phyloP scores from a whole-genome alignment of 371 early-diverging fungal species.

The Syncephalastrum contaminatum region DNA sequence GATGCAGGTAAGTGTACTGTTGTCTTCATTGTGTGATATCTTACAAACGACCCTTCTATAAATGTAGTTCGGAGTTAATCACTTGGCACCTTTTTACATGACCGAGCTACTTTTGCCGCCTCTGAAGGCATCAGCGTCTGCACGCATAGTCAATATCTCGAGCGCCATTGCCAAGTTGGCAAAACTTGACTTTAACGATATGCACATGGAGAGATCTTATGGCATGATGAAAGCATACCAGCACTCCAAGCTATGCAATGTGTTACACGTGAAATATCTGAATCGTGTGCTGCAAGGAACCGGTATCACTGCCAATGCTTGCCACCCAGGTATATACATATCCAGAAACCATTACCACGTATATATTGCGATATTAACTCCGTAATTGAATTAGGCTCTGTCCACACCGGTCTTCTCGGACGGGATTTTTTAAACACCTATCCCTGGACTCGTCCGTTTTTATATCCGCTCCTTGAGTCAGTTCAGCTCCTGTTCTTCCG shows the following conservation, averaged over 20 bases:
- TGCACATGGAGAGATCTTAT: slow-evolving; percentile 13
- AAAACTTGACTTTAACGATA: slow-evolving; percentile 31
- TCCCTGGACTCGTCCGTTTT: background rate
- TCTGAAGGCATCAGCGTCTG: slow-evolving; percentile 21
- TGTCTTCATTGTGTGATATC: background rate
- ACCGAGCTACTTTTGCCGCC: slow-evolving; percentile 18
- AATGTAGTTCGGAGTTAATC: slow-evolving; percentile 58
- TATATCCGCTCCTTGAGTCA: slow-evolving; percentile 9
- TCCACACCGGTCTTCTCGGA: background rate
- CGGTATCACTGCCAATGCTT: slow-evolving; percentile 43
- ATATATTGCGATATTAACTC: background rate
- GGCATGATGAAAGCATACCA: slow-evolving; percentile 35
- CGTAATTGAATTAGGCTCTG: background rate
- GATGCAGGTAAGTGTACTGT: slow-evolving; percentile 42
- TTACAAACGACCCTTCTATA: background rate
- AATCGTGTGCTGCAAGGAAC: slow-evolving; percentile 37
- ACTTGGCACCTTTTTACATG: slow-evolving; percentile 62
- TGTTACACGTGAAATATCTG: slow-evolving; percentile 60
- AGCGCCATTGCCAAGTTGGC: slow-evolving; percentile 15
- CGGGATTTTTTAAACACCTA: slow-evolving; percentile 5
- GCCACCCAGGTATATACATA: slow-evolving; percentile 63
- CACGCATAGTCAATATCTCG: slow-evolving; percentile 46
- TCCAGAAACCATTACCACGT: background rate
- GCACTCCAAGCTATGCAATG: slow-evolving; percentile 65
- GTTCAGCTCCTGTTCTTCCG: slow-evolving; percentile 9